phyloP scores from a whole-genome alignment of 805 yeast species.

The Sugiyamaella mastotermitis region DNA sequence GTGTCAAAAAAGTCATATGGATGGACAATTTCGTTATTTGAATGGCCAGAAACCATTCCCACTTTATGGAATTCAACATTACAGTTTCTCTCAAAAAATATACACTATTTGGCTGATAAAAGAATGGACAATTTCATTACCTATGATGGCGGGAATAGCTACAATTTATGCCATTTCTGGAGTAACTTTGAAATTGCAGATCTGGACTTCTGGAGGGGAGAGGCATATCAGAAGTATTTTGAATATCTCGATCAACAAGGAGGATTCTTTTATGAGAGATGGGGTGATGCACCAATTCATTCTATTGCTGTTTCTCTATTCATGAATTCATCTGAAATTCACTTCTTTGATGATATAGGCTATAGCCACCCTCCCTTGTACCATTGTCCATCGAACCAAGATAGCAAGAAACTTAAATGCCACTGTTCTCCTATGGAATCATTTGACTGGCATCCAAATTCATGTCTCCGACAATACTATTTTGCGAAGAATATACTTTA shows the following conservation, averaged over 20 bases:
- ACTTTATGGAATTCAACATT: slow-evolving; percentile 55
- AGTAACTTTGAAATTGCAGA: slow-evolving; percentile 73
- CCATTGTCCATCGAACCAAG: slow-evolving; percentile 63
- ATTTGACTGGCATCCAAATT: slow-evolving; percentile 32
- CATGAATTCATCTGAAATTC: slow-evolving; percentile 50
- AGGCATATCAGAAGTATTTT: slow-evolving; percentile 54
- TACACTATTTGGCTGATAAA: slow-evolving; percentile 50
- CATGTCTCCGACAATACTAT: slow-evolving; percentile 31
- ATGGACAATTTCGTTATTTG: slow-evolving; percentile 60
- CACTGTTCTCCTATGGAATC: slow-evolving; percentile 36
- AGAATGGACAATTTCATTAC: slow-evolving; percentile 62
- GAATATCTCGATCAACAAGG: slow-evolving; percentile 59
- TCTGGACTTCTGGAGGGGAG: slow-evolving; percentile 58
- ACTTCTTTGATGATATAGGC: slow-evolving; percentile 70
- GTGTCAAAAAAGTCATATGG: slow-evolving; percentile 54
- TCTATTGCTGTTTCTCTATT: slow-evolving; percentile 66
- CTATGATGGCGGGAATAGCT: slow-evolving; percentile 51
- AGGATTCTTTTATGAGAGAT: slow-evolving; percentile 80
- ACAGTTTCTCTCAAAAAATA: slow-evolving; percentile 39
- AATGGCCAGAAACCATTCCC: slow-evolving; percentile 55
- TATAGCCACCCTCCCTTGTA: slow-evolving; percentile 59
- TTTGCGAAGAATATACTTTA: slow-evolving; percentile 27
- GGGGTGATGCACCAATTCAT: slow-evolving; percentile 96
- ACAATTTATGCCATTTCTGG: slow-evolving; percentile 80
- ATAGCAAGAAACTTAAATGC: slow-evolving; percentile 43